Conservation (phyloP, 306 rosid species). For the Pyrus communis region DNA sequence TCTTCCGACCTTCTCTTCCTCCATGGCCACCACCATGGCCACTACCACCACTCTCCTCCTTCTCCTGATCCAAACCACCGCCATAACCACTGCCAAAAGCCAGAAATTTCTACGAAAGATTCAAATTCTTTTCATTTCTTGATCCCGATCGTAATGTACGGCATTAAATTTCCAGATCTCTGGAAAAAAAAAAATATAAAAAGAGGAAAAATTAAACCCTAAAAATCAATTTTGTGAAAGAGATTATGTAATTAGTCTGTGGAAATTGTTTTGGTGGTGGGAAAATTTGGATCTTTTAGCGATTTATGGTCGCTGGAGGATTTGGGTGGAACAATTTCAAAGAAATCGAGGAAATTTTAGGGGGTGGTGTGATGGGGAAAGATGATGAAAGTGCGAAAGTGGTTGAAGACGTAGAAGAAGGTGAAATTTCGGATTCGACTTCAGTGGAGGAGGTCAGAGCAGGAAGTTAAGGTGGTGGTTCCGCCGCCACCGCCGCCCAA, state of each 20-base stretch:
- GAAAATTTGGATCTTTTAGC: neutral
- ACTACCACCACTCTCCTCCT: too few relatives aligned
- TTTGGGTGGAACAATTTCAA: constrained; percentile 17
- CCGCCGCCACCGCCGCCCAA: neutral
- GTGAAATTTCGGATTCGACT: constrained; percentile 84
- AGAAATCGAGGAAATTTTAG: constrained; percentile 10
- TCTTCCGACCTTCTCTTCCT: too few relatives aligned
- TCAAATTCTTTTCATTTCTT: neutral
- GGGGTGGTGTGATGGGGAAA: constrained; percentile 40
- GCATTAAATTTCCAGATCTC: constrained; percentile 10
- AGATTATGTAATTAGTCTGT: neutral
- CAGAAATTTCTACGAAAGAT: neutral
- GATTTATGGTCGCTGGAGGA: constrained; percentile 51
- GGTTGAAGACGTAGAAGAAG: constrained; percentile 82
- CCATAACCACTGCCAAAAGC: neutral
- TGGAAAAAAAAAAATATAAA: neutral
- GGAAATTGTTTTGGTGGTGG: neutral
- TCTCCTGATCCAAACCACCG: too few relatives aligned
- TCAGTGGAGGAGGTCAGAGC: constrained; percentile 84
- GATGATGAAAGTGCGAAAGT: constrained; percentile 34
- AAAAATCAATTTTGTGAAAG: neutral
- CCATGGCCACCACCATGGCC: too few relatives aligned
- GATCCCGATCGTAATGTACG: neutral
- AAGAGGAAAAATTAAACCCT: constrained; percentile 11
- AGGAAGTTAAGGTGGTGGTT: constrained; percentile 21